Base-by-base conservation (phyloP, 768 basidiomycete species). In the Auriculariales sp. region DNA sequence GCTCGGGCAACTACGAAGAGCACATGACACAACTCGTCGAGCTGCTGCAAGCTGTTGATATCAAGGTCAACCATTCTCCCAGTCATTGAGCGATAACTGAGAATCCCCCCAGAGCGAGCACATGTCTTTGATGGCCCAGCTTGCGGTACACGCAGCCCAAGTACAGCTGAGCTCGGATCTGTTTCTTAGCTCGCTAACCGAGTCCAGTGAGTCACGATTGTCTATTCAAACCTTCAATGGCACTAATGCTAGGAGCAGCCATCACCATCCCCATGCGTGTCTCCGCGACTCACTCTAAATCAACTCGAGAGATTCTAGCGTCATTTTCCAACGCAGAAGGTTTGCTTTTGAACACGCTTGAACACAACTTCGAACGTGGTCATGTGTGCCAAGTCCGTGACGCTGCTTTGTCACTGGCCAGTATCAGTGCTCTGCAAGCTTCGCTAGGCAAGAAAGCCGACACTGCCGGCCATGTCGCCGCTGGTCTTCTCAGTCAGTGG, bases 121-220 rank as follows among this genome's bases (percentile, higher is more conserved):
- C 58, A 75, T 77, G 55, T 71, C 75, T 3, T 65, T 95, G 0
- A 71, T 87, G 59, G 92, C 83, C 0, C 81, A 77, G 54, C 66
- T 94, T n/a, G 80, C 79, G 1, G 65, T 97, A 27, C 78, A 86
- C 48, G 75, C 81, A 25, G 84, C 83, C 1, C 81, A 92, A 55
- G 72, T 74, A 31, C 79, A 78, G 5, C 89, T 94, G 68, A 77
- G 77, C 28, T 72, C 78, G 0, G 92, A 97, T 60, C 85, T 95
- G 69, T 86, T 92, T 61, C 69, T 95, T 51, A 91, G 83, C 58
- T 92, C 92, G 15, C 67, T 97, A 22, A 75, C 83, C 0, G 94
- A 98, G 61, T 94, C 94, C 1, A 81, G 92, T 94, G 57, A 30
- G 88, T 66, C 14, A 35, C 25, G n/a, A 10, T 9, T 24, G 39